Conservation (phyloP, 805 yeast species). For the Candida sithepensis region DNA sequence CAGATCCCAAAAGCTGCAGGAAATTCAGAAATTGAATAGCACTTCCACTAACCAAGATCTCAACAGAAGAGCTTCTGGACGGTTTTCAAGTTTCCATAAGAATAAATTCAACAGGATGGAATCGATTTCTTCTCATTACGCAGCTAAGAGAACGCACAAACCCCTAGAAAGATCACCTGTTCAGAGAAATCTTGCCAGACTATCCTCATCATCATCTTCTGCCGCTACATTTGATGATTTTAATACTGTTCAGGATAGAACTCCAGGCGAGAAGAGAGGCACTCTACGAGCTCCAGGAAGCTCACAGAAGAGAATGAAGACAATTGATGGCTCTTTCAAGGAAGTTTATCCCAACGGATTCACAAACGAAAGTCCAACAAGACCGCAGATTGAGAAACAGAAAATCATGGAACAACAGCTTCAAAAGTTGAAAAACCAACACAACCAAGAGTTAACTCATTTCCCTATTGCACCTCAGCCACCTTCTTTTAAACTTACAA, state of each 20-base stretch:
- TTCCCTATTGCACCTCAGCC: background rate
- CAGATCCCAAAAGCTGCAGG: slow-evolving; percentile 24
- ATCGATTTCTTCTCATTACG: slow-evolving; percentile 45
- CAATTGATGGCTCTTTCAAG: slow-evolving; percentile 21
- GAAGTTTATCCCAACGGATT: slow-evolving; percentile 16
- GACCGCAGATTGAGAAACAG: slow-evolving; percentile 22
- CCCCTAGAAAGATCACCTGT: background rate
- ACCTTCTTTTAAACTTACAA: background rate
- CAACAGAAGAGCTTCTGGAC: slow-evolving; percentile 28
- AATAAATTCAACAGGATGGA: slow-evolving; percentile 48
- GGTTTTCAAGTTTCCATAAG: slow-evolving; percentile 44
- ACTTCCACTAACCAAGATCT: slow-evolving; percentile 21
- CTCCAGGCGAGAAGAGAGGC: slow-evolving; percentile 27
- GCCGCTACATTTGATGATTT: background rate
- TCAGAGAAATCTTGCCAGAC: background rate
- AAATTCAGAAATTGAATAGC: slow-evolving; percentile 24
- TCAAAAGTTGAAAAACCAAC: slow-evolving; percentile 5
- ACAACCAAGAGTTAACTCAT: background rate
- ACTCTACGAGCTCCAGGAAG: slow-evolving; percentile 23
- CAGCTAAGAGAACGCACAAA: slow-evolving; percentile 30
- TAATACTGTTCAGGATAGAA: background rate
- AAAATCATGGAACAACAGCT: slow-evolving; percentile 21
- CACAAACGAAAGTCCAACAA: slow-evolving; percentile 27
- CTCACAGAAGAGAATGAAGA: slow-evolving; percentile 28
- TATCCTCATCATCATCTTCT: background rate